Evolutionary conservation across 768 basidiomycete species (phyloP), one percentile per base, ranked within the genome.

Genomic region (Pholiota molesta): DNA sequence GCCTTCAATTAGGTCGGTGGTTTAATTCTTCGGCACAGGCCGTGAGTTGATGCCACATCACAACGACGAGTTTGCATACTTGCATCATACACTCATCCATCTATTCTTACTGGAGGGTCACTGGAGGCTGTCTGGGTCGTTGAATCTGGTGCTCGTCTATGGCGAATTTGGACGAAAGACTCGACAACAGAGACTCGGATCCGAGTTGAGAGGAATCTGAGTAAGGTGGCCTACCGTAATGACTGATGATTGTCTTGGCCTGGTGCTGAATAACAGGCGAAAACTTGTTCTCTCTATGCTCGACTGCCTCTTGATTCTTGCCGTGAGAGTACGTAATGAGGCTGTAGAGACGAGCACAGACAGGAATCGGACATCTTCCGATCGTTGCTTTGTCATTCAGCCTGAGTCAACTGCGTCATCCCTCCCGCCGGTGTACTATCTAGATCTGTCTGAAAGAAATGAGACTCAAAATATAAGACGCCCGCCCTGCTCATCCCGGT

Each of bases 351-450:
- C 21, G 11, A 53, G 29, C 16, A 57, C n/a, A 37, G 35, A 37
- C 33, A 3, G 31, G 44, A 44, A 28, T 52, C 58, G 51, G 53
- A 55, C 44, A 23, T 28, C 26, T 21, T 57, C 47, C 57, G 57
- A 58, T 58, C 47, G 44, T 33, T 37, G 67, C 67, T 72, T 72
- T 71, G 72, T 71, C 62, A 71, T 62, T 55, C 16, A 42, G 61
- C 63, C 67, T 73, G 72, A 71, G 67, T 73, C 72, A 73, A 70
- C 29, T 49, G 35, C 59, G 52, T 65, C 63, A 54, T 35, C 14
- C 56, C 23, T 45, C 42, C 49, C 45, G 14, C 37, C 47, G 42
- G 42, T 28, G 7, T 31, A 9, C 31, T 37, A 58, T 58, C 57
- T 58, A 33, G 52, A 49, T 56, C 52, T 59, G 19, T 10, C 53